Evolutionary conservation across 192 early-diverging fungal species (phyloP), one percentile per base, ranked within the genome.

Genomic region (Thamnidium elegans): DNA sequence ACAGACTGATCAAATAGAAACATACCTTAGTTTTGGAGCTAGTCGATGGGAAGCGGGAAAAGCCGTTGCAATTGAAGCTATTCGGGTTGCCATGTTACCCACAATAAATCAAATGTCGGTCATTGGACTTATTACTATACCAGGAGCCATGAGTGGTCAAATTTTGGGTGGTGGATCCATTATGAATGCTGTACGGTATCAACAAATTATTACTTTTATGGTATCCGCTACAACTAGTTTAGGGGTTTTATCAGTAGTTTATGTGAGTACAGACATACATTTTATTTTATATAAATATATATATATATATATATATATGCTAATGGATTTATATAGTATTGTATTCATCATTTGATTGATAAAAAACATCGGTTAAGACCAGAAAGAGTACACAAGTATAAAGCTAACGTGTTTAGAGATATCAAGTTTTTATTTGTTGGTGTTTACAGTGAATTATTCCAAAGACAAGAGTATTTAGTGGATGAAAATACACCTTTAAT

Each of bases 191-290:
- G 87, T 86, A 11, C 73, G 82, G 61, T 93, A 91, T 64, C 91
- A 93, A 68, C 86, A 90, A 64, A 90, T 95, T 58, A 89, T 93
- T 55, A 85, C 89, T 75, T 94, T 92, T 68, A 86, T 95, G 87
- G 89, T 95, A 23, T 85, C 86, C 14, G 86, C 91, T 0, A 81
- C 83, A 9, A 82, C 85, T 1, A 83, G 83, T 14, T 79, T 92
- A 44, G 85, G 83, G 34, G 81, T 86, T 0, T 50, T 89, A 26
- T 62, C 63, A 0, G 63, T 79, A 10, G 71, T 80, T 17, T 46
- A 76, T 62, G 82, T 84, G 71, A 75, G 64, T 65, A 7, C 32
- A 31, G 3, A 7, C 17, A 19, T 7, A n/a, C n/a, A n/a, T 15
- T 30, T 47, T 2, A 11, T 34, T 9, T 21, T 14, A 45, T 21